phyloP scores from a whole-genome alignment of 345 rosid genomes.

The Eucalyptus polybractea region DNA sequence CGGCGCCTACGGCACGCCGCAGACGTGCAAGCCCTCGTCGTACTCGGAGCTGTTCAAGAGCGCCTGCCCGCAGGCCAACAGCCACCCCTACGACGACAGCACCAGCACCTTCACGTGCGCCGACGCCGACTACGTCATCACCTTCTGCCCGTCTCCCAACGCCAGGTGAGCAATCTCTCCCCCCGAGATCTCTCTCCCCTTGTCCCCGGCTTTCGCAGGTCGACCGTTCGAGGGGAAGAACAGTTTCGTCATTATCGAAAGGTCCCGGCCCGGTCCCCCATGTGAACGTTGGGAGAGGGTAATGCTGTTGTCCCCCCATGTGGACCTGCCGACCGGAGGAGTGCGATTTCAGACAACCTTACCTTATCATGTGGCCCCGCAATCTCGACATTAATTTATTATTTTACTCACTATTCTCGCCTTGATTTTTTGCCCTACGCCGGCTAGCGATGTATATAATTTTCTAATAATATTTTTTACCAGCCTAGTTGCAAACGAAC shows the following conservation, averaged over 20 bases:
- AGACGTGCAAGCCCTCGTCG: constrained; percentile 65
- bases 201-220: not conserved
- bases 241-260: not conserved
- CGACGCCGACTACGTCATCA: constrained; percentile 53
- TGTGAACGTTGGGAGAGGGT: not conserved
- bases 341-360: not conserved
- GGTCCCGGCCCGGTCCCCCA: not conserved
- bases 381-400: not conserved
- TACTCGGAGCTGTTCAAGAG: constrained; percentile 62
- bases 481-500: not conserved
- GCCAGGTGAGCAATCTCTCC: constrained; percentile 38
- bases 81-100: constrained; percentile 90
- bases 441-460: accelerated
- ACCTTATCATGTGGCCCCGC: accelerated
- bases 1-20: constrained; percentile 59
- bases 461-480: not conserved
- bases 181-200: not conserved
- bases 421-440: not conserved
- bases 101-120: constrained; percentile 93
- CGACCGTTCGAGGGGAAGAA: not conserved
- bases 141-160: constrained; percentile 82
- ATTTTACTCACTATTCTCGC: not conserved
- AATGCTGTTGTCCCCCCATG: not conserved
- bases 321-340: not conserved
- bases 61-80: constrained; percentile 86